A percentile compares a stretch with the other conserved stretches of the same genome.
phyloP scores from a whole-genome alignment of 768 basidiomycete genomes.

The Leccinum obscurum region DNA sequence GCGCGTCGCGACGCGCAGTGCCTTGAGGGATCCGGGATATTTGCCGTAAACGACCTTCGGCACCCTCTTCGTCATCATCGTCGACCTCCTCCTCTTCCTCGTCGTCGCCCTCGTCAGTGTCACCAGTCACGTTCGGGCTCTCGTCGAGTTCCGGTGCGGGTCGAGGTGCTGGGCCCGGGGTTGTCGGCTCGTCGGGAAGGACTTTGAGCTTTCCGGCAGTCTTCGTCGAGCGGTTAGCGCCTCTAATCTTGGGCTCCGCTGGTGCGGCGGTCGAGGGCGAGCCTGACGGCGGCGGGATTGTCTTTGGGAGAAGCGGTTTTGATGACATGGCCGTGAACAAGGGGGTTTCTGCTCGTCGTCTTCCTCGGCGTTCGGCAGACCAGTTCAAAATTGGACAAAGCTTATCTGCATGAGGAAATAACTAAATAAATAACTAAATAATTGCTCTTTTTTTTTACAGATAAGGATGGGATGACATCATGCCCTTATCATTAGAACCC shows the following conservation, averaged over 20 bases:
- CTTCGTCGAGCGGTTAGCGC: conserved; percentile 79
- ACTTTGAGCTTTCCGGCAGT: conserved; percentile 86
- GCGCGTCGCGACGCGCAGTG: conserved; percentile 87
- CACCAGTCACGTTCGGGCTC: conserved; percentile 49
- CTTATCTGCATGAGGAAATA: conserved; percentile 3
- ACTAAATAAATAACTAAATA: conserved; percentile 4
- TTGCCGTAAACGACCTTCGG: conserved; percentile 63
- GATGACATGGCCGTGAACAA: conserved; percentile 26
- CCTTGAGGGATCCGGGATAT: conserved; percentile 93
- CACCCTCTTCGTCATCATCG: conserved; percentile 51
- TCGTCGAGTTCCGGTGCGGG: conserved; percentile 37
- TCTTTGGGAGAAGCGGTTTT: conserved; percentile 34
- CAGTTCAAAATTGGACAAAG: conserved; percentile 14
- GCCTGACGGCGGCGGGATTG: conserved; percentile 18
- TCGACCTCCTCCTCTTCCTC: conserved; percentile 55
- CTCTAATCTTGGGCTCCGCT: conserved; percentile 57
- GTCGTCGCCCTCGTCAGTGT: conserved; percentile 73
- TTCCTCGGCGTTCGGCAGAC: conserved; percentile 8
- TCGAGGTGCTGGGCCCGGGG: conserved; percentile 34
- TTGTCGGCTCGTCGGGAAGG: conserved; percentile 80
- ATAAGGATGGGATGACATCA: conserved; percentile 16
- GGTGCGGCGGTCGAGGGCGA: conserved; percentile 8
- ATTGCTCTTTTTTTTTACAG: no score
- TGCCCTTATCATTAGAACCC: not conserved
- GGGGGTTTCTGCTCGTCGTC: conserved; percentile 17